Conservation (phyloP, 306 rosid genomes). For the Cucumis melo region DNA sequence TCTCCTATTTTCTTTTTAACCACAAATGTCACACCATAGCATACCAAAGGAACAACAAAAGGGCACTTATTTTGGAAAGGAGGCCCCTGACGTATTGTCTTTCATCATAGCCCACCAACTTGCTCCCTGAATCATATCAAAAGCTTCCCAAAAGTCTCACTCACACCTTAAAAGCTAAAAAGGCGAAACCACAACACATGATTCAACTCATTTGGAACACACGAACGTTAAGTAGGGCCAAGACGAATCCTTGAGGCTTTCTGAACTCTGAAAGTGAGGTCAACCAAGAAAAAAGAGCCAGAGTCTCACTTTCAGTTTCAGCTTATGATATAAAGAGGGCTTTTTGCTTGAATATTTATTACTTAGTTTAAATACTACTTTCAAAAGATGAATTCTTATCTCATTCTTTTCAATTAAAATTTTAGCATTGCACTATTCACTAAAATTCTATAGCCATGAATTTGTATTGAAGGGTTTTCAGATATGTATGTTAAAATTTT, state of each 20-base stretch:
- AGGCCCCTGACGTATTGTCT: not conserved
- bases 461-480: not conserved
- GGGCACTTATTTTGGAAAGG: not conserved
- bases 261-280: not conserved
- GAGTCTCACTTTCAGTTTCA: not conserved
- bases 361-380: too few species aligned
- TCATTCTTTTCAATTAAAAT: too few species aligned
- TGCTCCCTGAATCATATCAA: not conserved
- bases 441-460: not conserved
- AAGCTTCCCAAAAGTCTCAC: not conserved
- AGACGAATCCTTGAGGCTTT: not conserved
- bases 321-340: not conserved
- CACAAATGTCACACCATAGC: not conserved
- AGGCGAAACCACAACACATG: not conserved
- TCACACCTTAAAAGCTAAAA: not conserved
- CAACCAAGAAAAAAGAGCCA: not conserved
- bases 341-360: not conserved
- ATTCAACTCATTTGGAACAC: not conserved
- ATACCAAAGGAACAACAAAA: not conserved
- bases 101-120: not conserved
- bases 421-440: not conserved
- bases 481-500: not conserved
- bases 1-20: not conserved
- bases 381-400: not conserved
- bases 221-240: not conserved